Base-by-base conservation (phyloP, 179 eudicot genomes). In the Sideroxylon spinosum region DNA sequence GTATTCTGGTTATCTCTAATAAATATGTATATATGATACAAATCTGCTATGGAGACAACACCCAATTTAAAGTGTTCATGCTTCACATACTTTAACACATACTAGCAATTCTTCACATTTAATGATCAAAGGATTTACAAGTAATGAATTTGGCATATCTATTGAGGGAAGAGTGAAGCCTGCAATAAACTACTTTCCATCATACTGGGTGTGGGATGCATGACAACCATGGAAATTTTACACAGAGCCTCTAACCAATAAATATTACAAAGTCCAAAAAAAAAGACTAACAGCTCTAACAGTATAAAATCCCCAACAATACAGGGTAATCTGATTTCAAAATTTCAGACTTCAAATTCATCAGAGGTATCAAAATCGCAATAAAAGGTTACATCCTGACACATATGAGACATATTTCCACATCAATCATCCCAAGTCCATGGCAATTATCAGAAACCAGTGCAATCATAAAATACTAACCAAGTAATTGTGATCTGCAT, bases 401-500 rank as follows among this genome's bases (percentile, higher is more conserved):
- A 59, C 29, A 71, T 50, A n/a, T 22, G 37, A 25, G 25, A 17
- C 29, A 19, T n/a, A 19, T 37, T 5, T 19, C 50, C 64, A 55
- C 12, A 29, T 29, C 48, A 16, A 22, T 57, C 48, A 19, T 53
- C 50, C 76, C 66, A 55, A 19, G 57, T 28, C 76, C 26, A 29
- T 73, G 65, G 22, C 44, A 74, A 20, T 60, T 37, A 74, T 10
- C 8, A 68, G 53, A 23, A 74, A 50, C 74, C 23, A 4, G 0
- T 13, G 74, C 19, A 28, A 13, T 32, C 74, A 50, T 71, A 71
- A 50, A 49, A 50, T 50, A 60, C 44, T 50, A 23, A 13, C 75
- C 60, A 5, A 71, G 22, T 37, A 71, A 71, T 71, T 71, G 49
- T 25, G 44, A 71, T 71, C 59, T 19, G 25, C 59, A 25, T 52